phyloP scores from a whole-genome alignment of 345 rosid species.

The Melaleuca quinquenervia region DNA sequence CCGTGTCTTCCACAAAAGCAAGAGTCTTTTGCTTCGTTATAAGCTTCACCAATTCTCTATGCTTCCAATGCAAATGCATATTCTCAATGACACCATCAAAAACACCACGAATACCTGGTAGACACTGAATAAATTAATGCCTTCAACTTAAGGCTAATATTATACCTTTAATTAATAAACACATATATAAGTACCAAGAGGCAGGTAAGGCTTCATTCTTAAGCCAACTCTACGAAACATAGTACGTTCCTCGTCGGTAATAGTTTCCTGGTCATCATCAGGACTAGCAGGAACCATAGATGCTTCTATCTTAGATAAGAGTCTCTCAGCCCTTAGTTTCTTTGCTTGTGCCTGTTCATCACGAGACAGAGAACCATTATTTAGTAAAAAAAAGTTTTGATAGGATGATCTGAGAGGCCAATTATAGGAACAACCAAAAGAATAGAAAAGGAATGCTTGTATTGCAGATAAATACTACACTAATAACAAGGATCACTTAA shows the following conservation, averaged over 20 bases:
- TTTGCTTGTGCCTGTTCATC: slow-evolving; percentile 71
- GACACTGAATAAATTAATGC: neutral
- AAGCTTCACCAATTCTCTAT: slow-evolving; percentile 95
- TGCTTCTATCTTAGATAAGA: slow-evolving; percentile 80
- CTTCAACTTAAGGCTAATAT: slow-evolving; percentile 2
- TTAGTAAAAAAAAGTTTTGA: neutral
- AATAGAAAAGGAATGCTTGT: neutral
- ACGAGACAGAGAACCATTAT: neutral
- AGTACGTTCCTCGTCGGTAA: slow-evolving; percentile 83
- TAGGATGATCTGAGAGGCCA: neutral
- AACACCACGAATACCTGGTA: slow-evolving; percentile 92
- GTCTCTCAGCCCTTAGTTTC: slow-evolving; percentile 78
- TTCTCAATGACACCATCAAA: slow-evolving; percentile 97
- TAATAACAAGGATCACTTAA: neutral
- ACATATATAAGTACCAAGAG: slow-evolving; percentile 53
- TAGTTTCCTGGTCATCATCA: slow-evolving; percentile 94
- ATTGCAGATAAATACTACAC: neutral
- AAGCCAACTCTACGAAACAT: slow-evolving; percentile 93
- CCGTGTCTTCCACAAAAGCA: slow-evolving; percentile 89
- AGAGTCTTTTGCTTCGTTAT: slow-evolving; percentile 85
- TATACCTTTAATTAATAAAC: neutral
- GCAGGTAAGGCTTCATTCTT: slow-evolving; percentile 89
- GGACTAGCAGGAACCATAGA: slow-evolving; percentile 94
- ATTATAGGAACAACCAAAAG: neutral
- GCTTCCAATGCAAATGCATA: slow-evolving; percentile 99